Conservation (phyloP, 2,329 filamentous ascomycete genomes). For the Beauveria medogensis region DNA sequence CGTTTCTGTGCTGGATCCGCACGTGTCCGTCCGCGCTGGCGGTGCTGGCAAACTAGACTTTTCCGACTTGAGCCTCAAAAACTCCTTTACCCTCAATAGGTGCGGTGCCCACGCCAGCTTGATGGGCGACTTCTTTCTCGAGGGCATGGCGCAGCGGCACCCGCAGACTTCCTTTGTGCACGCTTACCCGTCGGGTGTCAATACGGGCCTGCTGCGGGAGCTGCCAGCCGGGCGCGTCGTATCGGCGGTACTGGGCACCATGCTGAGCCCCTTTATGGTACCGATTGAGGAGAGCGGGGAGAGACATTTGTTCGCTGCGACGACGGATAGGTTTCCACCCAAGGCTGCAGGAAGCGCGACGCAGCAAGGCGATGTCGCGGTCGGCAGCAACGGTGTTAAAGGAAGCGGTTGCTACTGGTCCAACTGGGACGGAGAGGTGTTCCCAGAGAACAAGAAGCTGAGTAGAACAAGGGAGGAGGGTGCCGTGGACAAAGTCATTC, state of each 20-base stretch:
- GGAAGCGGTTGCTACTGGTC: neutral
- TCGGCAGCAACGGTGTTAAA: neutral
- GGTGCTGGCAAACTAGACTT: constrained; percentile 32
- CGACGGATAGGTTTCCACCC: constrained; percentile 9
- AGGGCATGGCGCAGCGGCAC: constrained; percentile 35
- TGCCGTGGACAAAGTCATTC: neutral
- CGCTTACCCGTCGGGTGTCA: constrained; percentile 21
- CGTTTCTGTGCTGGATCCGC: constrained; percentile 34
- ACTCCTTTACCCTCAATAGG: constrained; percentile 23
- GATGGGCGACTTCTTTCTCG: constrained; percentile 38
- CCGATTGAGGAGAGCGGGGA: constrained; percentile 8
- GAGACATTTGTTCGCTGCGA: constrained; percentile 11
- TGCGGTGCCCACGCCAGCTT: constrained; percentile 29
- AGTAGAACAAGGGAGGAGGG: neutral
- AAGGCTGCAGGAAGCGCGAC: neutral
- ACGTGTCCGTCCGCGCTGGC: neutral
- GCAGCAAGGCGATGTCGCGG: constrained; percentile 3
- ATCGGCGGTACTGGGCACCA: neutral
- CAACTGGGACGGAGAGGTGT: neutral
- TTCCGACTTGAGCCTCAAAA: constrained; percentile 31
- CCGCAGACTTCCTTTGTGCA: constrained; percentile 28
- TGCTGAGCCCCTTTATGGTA: neutral
- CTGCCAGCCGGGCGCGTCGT: neutral
- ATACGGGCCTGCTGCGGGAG: constrained; percentile 5
- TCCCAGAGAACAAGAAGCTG: neutral